Conservation (phyloP, 495 filamentous ascomycete species). For the Parathielavia appendiculata region DNA sequence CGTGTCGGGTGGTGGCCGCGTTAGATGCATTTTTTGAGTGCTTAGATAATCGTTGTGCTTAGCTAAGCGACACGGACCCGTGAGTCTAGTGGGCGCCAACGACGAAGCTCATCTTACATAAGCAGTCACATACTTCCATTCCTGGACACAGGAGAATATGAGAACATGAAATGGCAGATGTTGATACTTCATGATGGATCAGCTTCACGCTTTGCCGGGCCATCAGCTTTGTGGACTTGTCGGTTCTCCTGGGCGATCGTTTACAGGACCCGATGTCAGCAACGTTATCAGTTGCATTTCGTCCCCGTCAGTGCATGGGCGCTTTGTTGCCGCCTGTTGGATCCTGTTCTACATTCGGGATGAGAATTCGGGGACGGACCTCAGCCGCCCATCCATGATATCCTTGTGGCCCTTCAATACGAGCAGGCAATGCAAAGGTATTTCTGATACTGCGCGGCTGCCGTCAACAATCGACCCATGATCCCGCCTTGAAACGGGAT, state of each 20-base stretch:
- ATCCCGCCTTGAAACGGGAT: constrained; percentile 5
- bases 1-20: too few relatives aligned
- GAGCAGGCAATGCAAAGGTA: background rate
- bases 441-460: background rate
- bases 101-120: background rate
- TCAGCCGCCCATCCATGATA: background rate
- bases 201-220: background rate
- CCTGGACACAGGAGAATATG: too few relatives aligned
- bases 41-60: too few relatives aligned
- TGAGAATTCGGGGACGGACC: background rate
- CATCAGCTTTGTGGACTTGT: background rate
- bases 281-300: too few relatives aligned
- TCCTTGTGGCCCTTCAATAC: background rate
- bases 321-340: constrained; percentile 13
- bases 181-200: too few relatives aligned
- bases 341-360: too few relatives aligned
- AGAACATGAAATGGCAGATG: too few relatives aligned
- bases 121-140: background rate
- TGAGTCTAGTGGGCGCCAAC: background rate
- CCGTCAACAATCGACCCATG: background rate
- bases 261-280: too few relatives aligned
- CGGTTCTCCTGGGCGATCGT: background rate
- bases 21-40: too few relatives aligned
- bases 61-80: too few relatives aligned
- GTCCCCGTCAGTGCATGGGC: background rate